These are phyloP conservation scores for Sporothrix inflata DNA, from an alignment of 2,329 filamentous ascomycete genomes.

Conservation along the genomic window DNA sequence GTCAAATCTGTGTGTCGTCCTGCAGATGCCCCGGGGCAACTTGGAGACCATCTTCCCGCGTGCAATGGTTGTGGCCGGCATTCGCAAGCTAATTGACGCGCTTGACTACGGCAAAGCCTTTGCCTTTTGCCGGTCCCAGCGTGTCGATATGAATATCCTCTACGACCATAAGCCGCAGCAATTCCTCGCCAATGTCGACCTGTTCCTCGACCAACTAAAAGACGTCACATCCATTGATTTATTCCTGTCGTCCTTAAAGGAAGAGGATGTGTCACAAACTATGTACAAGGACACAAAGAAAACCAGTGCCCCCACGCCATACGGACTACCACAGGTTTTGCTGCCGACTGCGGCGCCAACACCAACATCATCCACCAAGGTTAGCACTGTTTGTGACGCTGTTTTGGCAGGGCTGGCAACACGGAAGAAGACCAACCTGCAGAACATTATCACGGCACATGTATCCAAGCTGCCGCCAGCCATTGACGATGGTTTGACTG, in stretches of 20 bases:
- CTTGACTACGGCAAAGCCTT: constrained; percentile 86
- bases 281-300: constrained; percentile 89
- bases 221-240: constrained; percentile 84
- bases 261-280: constrained; percentile 90
- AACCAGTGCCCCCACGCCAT: constrained; percentile 30
- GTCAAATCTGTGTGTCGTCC: constrained; percentile 78
- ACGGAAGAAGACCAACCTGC: constrained; percentile 68
- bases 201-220: constrained; percentile 83
- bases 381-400: constrained; percentile 87
- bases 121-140: constrained; percentile 82
- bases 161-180: constrained; percentile 90
- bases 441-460: constrained; percentile 92
- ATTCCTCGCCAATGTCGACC: constrained; percentile 73
- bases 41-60: constrained; percentile 92
- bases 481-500: constrained; percentile 77
- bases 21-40: constrained; percentile 96
- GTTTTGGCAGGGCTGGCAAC: constrained; percentile 70
- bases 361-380: constrained; percentile 58
- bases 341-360: background rate
- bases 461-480: constrained; percentile 93
- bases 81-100: constrained; percentile 76
- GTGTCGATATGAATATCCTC: constrained; percentile 97
- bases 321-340: constrained; percentile 5
- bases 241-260: constrained; percentile 84
- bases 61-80: constrained; percentile 88